phyloP scores from a whole-genome alignment of 2,329 filamentous ascomycete genomes.

The Fusarium brevicatenulatum region DNA sequence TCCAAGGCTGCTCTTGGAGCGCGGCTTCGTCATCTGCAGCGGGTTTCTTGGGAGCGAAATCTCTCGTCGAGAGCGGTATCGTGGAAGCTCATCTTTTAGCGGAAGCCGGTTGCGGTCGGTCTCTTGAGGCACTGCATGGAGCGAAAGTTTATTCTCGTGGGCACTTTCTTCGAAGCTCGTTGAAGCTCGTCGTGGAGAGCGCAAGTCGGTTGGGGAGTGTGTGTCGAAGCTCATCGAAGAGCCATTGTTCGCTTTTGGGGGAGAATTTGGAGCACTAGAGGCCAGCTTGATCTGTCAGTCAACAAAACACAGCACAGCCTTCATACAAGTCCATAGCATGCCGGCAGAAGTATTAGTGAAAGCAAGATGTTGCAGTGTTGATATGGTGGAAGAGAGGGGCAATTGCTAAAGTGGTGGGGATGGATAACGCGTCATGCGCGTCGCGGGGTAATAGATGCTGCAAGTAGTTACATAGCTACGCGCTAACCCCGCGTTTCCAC shows the following conservation, averaged over 20 bases:
- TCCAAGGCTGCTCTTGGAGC: not conserved
- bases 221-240: not conserved
- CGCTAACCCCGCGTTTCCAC: not conserved
- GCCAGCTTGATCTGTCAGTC: not conserved
- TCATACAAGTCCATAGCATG: rapidly evolving
- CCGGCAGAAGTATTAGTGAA: not conserved
- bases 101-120: not conserved
- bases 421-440: not conserved
- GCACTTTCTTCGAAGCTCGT: not conserved
- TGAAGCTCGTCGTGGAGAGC: not conserved
- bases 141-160: not conserved
- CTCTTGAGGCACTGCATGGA: rapidly evolving
- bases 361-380: not conserved
- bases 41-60: not conserved
- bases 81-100: not conserved
- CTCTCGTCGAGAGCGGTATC: not conserved
- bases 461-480: not conserved
- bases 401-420: not conserved
- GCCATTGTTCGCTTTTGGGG: not conserved
- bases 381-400: not conserved
- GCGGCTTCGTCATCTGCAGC: not conserved
- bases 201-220: not conserved
- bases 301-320: not conserved
- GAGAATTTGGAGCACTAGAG: not conserved
- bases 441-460: not conserved